Conservation (phyloP, 805 yeast species). For the Scheffersomyces ergatensis region DNA sequence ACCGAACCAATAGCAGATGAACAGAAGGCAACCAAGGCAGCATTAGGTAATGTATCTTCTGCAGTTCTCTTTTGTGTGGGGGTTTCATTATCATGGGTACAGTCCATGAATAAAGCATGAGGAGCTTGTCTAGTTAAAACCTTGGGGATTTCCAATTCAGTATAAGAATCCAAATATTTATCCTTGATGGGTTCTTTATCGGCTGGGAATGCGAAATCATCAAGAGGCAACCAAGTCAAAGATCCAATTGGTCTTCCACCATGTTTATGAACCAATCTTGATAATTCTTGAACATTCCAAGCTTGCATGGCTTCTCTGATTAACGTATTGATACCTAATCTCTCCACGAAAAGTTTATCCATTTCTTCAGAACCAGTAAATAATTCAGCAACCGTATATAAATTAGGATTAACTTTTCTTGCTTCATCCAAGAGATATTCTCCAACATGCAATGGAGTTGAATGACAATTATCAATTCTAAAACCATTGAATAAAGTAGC, state of each 20-base stretch:
- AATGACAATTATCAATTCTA: constrained; percentile 93
- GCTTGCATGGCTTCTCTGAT: constrained; percentile 98
- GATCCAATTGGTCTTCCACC: constrained; percentile 98
- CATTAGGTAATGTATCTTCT: constrained; percentile 92
- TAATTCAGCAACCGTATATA: constrained; percentile 91
- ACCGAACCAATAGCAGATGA: constrained; percentile 93
- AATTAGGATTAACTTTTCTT: constrained; percentile 74
- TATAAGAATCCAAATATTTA: constrained; percentile 32
- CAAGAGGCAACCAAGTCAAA: constrained; percentile 74
- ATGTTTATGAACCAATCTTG: constrained; percentile 82
- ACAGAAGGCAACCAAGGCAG: constrained; percentile 90
- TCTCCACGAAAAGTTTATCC: constrained; percentile 87
- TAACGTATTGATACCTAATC: constrained; percentile 83
- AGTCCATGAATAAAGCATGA: constrained; percentile 95
- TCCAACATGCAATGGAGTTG: constrained; percentile 95
- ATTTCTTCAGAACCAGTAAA: constrained; percentile 89
- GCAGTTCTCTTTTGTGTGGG: constrained; percentile 88
- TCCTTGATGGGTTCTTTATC: constrained; percentile 31
- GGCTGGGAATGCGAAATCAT: constrained; percentile 68
- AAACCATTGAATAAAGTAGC: constrained; percentile 83
- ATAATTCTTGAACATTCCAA: constrained; percentile 81
- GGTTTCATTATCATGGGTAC: constrained; percentile 93
- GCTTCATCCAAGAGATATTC: constrained; percentile 86
- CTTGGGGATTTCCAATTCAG: constrained; percentile 69
- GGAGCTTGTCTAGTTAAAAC: constrained; percentile 70